Base-by-base conservation (phyloP, 352 stramenopile genomes). In the Halophytophthora batemanensis region DNA sequence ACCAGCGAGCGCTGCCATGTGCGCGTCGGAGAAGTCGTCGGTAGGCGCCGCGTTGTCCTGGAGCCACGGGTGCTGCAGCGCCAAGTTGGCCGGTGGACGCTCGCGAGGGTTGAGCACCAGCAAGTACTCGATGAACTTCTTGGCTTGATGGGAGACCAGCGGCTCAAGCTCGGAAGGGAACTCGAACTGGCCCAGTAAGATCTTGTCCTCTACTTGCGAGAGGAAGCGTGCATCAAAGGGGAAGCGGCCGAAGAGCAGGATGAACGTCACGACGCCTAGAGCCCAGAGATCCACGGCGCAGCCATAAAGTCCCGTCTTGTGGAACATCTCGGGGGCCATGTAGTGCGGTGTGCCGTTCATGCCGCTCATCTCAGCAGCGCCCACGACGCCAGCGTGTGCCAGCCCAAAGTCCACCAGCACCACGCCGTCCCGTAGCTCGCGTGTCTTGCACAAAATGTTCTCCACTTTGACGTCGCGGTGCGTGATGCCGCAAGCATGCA, bases 271-370 rank as follows among this genome's bases (percentile, higher is more conserved):
- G 23, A 94, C 74, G 38, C 83, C 83, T 25, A 94, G 59, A 1
- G 83, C 77, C 83, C 83, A 94, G 2, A 94, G 41, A 48, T 94
- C 83, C 44, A 93, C 78, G 18, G 78, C 73, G 35, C 61, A 69
- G 42, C 68, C 77, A 50, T 93, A 93, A 3, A 35, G 31, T 5
- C 62, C 69, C 17, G 80, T 52, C 28, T 71, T 78, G 19, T 66
- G 69, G 50, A 91, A 93, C 72, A 91, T 90, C 58, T 93, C 83
- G 1, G 83, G 83, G 6, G 83, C 83, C 80, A 93, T 90, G 56
- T 88, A 93, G 57, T 90, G 83, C 43, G 74, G 73, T 49, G 83
- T 91, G 45, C 83, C 83, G 56, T 89, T 90, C 75, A 93, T 90
- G 21, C 83, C 83, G 2, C 51, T 73, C 77, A 91, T 89, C 42